These are phyloP conservation scores for Isoetes taiwanensis DNA, from an alignment of 75 land plant genomes.

Conservation along the genomic window DNA sequence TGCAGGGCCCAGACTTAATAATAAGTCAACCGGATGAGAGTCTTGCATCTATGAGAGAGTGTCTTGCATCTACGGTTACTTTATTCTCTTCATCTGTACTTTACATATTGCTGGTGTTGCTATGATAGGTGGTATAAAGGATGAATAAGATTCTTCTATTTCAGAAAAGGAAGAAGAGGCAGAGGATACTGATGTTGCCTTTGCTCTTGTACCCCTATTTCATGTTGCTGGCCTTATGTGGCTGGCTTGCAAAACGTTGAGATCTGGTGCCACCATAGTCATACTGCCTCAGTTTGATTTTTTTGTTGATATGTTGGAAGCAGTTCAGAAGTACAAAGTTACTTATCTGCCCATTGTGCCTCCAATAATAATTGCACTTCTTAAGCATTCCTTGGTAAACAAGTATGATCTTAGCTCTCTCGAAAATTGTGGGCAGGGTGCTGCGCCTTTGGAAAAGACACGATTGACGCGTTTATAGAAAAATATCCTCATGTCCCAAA, in stretches of 20 bases:
- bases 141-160: too few species aligned
- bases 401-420: conserved; percentile 50
- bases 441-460: conserved; percentile 79
- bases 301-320: conserved; percentile 37
- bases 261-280: conserved; percentile 45
- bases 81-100: too few species aligned
- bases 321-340: conserved; percentile 35
- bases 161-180: too few species aligned
- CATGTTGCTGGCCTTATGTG: conserved; percentile 72
- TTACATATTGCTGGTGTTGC: too few species aligned
- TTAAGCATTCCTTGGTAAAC: conserved; percentile 8
- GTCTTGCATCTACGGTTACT: conserved; percentile 7
- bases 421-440: conserved; percentile 39
- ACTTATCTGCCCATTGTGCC: conserved; percentile 74
- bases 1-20: conserved; percentile 78
- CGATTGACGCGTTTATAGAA: conserved; percentile 50
- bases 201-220: conserved; percentile 73
- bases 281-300: conserved; percentile 61
- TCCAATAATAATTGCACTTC: conserved; percentile 60
- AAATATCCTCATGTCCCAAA: conserved; percentile 43
- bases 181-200: too few species aligned
- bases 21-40: conserved; percentile 58
- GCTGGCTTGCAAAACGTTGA: conserved; percentile 36
- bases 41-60: conserved; percentile 68
- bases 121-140: too few species aligned